A percentile compares a stretch with the other conserved stretches of the same genome.
phyloP scores from a whole-genome alignment of 352 stramenopile genomes.

The Phytophthora pluvialis region DNA sequence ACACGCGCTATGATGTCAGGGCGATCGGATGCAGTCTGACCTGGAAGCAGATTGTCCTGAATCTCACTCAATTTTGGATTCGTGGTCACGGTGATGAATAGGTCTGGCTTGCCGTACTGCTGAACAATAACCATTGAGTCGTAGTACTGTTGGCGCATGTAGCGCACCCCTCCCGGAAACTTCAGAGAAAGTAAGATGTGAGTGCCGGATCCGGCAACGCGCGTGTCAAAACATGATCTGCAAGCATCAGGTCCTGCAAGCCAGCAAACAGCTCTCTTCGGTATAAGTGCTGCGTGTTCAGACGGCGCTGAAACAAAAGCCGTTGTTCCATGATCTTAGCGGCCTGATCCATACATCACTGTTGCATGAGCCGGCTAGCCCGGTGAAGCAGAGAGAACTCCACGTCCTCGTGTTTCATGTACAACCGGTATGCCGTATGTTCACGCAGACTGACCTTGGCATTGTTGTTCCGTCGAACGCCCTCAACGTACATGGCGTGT shows the following conservation, averaged over 20 bases:
- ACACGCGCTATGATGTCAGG: neutral
- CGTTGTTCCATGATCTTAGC: neutral
- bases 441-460: no score
- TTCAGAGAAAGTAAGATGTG: neutral
- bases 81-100: neutral
- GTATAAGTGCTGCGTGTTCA: neutral
- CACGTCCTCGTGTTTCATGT: no score
- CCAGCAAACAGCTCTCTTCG: neutral
- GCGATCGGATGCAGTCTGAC: neutral
- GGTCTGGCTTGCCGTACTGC: neutral
- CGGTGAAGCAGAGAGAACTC: no score
- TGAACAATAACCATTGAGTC: neutral
- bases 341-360: neutral
- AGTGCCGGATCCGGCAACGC: neutral
- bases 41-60: neutral
- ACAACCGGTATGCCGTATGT: no score
- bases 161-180: neutral
- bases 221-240: neutral
- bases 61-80: neutral
- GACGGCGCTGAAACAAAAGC: neutral
- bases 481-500: no score
- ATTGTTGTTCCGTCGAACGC: no score
- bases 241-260: neutral
- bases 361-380: neutral
- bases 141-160: neutral